These are phyloP conservation scores for Punctularia strigosozonata DNA, from an alignment of 768 basidiomycete species.

Conservation along the genomic window DNA sequence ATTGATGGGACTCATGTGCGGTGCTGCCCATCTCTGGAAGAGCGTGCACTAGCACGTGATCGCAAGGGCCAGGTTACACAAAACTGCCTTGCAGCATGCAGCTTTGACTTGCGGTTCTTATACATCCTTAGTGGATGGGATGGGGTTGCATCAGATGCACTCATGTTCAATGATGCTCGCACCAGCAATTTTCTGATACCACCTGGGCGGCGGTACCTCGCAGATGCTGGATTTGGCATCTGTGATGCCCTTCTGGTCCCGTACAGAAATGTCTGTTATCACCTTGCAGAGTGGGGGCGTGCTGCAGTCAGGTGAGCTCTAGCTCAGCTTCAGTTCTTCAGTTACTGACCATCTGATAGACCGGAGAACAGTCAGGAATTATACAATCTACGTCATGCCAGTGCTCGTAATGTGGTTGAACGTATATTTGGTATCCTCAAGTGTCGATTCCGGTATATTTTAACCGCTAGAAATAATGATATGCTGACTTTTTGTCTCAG, in stretches of 20 bases:
- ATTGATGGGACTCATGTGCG: slow-evolving; percentile 24
- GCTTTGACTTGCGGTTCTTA: slow-evolving; percentile 13
- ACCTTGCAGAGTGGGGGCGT: slow-evolving; percentile 20
- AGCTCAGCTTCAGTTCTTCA: not conserved
- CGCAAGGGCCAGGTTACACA: slow-evolving; percentile 14
- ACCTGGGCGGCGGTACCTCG: slow-evolving; percentile 17
- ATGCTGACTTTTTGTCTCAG: slow-evolving; percentile 8
- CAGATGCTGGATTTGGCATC: slow-evolving; percentile 19
- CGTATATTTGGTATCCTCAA: slow-evolving; percentile 14
- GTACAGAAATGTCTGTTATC: slow-evolving; percentile 19
- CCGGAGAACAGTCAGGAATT: slow-evolving; percentile 10
- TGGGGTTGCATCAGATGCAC: slow-evolving; percentile 17
- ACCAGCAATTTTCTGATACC: slow-evolving; percentile 12
- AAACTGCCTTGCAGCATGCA: slow-evolving; percentile 18
- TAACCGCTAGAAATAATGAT: too few species aligned
- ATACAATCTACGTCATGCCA: slow-evolving; percentile 10
- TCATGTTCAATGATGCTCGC: slow-evolving; percentile 15
- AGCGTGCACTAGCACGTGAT: slow-evolving; percentile 8
- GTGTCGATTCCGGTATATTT: too few species aligned
- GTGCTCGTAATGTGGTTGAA: slow-evolving; percentile 11
- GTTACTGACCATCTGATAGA: slow-evolving; percentile 3
- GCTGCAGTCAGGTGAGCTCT: slow-evolving; percentile 6
- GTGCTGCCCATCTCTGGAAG: slow-evolving; percentile 9
- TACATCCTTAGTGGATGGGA: slow-evolving; percentile 18
- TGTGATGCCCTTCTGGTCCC: slow-evolving; percentile 17